These are phyloP conservation scores for Vitis rupestris DNA, from an alignment of 164 flowering plant species.

Conservation along the genomic window DNA sequence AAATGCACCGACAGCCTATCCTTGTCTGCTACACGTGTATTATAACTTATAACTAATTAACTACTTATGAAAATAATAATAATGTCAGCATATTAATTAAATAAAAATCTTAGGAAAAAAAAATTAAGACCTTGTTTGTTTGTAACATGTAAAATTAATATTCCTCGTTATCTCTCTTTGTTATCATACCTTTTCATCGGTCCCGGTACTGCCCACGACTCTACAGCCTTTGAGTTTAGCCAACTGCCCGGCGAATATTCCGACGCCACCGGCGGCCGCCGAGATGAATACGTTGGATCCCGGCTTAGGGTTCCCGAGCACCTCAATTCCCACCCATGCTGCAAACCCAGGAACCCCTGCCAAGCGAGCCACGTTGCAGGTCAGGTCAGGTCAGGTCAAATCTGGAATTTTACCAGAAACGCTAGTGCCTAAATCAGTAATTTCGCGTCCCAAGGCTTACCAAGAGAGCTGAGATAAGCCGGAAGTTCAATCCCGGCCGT, in stretches of 20 bases:
- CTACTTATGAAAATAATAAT: too few species aligned
- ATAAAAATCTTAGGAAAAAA: too few species aligned
- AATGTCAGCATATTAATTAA: too few species aligned
- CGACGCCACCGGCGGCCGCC: constrained; percentile 54
- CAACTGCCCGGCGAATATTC: constrained; percentile 47
- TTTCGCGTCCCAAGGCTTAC: constrained; percentile 17
- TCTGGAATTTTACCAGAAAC: too few species aligned
- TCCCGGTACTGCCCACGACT: constrained; percentile 50
- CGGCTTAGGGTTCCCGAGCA: constrained; percentile 29
- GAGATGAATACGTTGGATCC: constrained; percentile 46
- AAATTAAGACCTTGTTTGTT: too few species aligned
- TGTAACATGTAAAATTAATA: too few species aligned
- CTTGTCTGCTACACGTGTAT: too few species aligned
- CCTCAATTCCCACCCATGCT: constrained; percentile 45
- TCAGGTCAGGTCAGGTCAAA: too few species aligned
- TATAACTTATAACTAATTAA: too few species aligned
- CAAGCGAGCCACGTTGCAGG: too few species aligned
- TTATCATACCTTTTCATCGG: constrained; percentile 45
- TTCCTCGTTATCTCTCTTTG: too few species aligned
- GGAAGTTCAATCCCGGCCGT: constrained; percentile 21
- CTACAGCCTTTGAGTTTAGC: constrained; percentile 51
- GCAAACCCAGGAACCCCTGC: constrained; percentile 49
- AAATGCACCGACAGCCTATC: too few species aligned
- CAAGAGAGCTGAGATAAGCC: constrained; percentile 35
- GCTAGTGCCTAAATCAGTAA: not conserved